Conservation (phyloP, 148 eudicot species). For the Pouteria glomerata region DNA sequence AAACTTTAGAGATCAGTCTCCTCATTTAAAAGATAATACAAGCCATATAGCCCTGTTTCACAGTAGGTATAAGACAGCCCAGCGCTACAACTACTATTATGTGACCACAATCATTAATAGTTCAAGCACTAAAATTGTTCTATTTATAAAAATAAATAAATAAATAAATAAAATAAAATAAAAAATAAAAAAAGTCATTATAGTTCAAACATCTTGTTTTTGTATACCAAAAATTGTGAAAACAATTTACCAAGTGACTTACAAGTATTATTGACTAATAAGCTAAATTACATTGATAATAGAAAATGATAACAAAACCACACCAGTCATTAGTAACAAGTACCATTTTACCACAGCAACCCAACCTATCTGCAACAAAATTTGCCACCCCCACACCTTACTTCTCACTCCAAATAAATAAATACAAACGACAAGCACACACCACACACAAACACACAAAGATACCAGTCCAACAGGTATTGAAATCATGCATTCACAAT, state of each 20-base stretch:
- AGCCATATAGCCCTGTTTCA: not conserved
- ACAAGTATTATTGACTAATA: not conserved
- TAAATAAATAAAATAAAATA: too few relatives aligned
- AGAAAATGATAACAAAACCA: not conserved
- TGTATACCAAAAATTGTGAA: not conserved
- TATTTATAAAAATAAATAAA: too few relatives aligned
- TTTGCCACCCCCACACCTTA: too few relatives aligned
- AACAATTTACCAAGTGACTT: not conserved
- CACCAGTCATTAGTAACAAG: slow-evolving; percentile 3
- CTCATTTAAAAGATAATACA: not conserved
- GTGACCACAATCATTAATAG: not conserved
- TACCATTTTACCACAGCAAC: too few relatives aligned
- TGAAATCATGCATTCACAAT: not conserved
- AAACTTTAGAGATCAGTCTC: not conserved
- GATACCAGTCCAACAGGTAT: not conserved
- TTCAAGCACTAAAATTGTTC: too few relatives aligned
- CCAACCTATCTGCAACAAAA: too few relatives aligned
- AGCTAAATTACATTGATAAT: not conserved
- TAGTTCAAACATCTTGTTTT: not conserved
- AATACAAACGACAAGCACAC: not conserved
- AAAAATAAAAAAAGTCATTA: too few relatives aligned
- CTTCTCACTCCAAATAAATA: not conserved
- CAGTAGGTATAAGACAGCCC: not conserved
- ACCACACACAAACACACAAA: not conserved
- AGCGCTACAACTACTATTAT: not conserved